Evolutionary conservation across 2,329 filamentous ascomycete species (phyloP).

Genomic region (Stagonosporopsis tanaceti): DNA sequence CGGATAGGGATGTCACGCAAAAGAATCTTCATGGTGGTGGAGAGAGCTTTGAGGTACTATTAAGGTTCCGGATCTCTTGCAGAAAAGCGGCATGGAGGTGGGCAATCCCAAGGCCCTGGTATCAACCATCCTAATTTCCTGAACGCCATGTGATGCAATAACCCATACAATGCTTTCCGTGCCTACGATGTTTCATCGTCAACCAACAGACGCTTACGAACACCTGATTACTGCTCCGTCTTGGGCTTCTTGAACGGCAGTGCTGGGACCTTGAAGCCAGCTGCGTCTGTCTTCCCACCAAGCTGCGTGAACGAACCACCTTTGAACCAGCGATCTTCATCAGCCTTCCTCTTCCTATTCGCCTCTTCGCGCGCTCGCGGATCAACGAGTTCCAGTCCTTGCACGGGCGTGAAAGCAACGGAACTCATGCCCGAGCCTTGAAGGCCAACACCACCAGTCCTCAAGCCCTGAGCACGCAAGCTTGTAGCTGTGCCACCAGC

Average conservation of each 20-base stretch:
- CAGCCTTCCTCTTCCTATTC: slow-evolving; percentile 88
- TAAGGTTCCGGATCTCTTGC: neutral
- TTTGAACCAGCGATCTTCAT: slow-evolving; percentile 96
- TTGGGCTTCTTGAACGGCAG: slow-evolving; percentile 74
- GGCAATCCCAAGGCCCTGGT: slow-evolving; percentile 10
- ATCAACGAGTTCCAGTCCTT: slow-evolving; percentile 93
- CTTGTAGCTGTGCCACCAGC: slow-evolving; percentile 70
- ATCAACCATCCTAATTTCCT: slow-evolving; percentile 7
- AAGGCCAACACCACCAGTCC: slow-evolving; percentile 80
- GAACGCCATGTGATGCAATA: slow-evolving; percentile 20
- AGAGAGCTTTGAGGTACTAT: neutral
- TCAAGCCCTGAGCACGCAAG: slow-evolving; percentile 80
- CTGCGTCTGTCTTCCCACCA: slow-evolving; percentile 59
- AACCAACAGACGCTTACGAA: no score
- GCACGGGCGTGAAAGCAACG: slow-evolving; percentile 91
- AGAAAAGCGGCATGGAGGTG: neutral
- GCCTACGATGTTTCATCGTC: neutral
- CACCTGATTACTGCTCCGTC: slow-evolving; percentile 23
- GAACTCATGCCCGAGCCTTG: slow-evolving; percentile 75
- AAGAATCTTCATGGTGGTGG: neutral
- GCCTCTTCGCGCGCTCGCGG: slow-evolving; percentile 89
- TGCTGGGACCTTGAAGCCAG: slow-evolving; percentile 83
- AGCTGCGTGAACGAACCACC: slow-evolving; percentile 96
- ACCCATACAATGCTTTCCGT: neutral
- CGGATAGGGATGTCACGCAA: neutral